phyloP scores from a whole-genome alignment of 2,329 filamentous ascomycete species.

The Chalara sp. region DNA sequence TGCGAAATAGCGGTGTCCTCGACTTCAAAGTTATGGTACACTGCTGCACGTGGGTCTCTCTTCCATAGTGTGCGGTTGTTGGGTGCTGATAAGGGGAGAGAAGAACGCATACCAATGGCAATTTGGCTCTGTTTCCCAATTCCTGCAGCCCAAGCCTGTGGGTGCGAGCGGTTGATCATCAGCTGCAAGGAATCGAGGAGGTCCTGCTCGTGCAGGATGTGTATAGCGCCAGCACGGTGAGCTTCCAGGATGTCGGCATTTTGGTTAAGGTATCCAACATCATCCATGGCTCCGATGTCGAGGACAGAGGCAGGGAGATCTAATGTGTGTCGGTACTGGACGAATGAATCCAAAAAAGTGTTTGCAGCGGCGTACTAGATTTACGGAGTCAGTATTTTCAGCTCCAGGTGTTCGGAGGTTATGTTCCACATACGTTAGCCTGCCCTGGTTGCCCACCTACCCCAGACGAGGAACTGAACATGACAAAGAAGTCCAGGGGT shows the following conservation, averaged over 20 bases:
- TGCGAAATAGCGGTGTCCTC: neutral
- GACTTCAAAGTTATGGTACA: neutral
- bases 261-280: constrained; percentile 1
- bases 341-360: constrained; percentile 25
- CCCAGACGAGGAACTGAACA: constrained; percentile 23
- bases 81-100: neutral
- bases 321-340: constrained; percentile 11
- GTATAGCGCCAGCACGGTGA: neutral
- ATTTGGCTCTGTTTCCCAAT: neutral
- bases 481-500: constrained; percentile 30
- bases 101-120: neutral
- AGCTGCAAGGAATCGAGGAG: constrained; percentile 7
- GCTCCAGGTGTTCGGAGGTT: no score
- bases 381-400: no score
- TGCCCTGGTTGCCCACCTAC: constrained; percentile 26
- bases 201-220: neutral
- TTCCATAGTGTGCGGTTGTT: neutral
- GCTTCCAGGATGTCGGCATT: neutral
- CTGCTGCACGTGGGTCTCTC: neutral
- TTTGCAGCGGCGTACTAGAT: constrained; percentile 29
- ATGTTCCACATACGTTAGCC: constrained; percentile 12
- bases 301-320: constrained; percentile 16
- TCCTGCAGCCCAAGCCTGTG: neutral
- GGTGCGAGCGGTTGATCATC: neutral
- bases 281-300: constrained; percentile 11